Percentiles rank a stretch among this genome's conserved stretches.
These are phyloP conservation scores for Cladobotryum mycophilum DNA, from an alignment of 2,329 filamentous ascomycete species.

Conservation along the genomic window DNA sequence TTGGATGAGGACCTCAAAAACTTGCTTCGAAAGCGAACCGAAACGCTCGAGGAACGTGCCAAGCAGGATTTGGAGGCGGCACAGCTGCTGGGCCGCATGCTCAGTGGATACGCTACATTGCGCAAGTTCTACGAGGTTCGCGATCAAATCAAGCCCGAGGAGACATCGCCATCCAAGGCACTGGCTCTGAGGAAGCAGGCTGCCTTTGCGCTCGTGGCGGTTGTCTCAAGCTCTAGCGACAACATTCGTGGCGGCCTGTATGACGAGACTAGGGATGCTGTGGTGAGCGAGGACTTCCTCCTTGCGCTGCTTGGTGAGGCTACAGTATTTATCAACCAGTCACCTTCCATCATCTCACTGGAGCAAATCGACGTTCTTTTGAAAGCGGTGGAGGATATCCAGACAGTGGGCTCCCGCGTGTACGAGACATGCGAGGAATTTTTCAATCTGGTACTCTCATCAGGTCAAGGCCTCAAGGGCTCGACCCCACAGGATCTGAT, in stretches of 20 bases:
- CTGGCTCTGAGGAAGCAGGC: constrained; percentile 61
- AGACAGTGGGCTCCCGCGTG: constrained; percentile 67
- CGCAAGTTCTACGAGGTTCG: constrained; percentile 87
- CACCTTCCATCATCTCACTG: constrained; percentile 51
- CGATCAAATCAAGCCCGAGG: constrained; percentile 42
- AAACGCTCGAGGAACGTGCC: constrained; percentile 65
- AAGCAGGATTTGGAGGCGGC: constrained; percentile 74
- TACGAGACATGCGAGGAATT: constrained; percentile 72
- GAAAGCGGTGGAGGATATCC: constrained; percentile 71
- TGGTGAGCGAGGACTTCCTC: constrained; percentile 83
- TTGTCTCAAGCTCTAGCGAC: constrained; percentile 79
- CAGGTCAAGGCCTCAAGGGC: constrained; percentile 56
- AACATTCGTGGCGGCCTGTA: constrained; percentile 88
- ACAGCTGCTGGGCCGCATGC: constrained; percentile 72
- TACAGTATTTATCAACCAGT: constrained; percentile 64
- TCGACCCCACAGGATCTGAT: constrained; percentile 57
- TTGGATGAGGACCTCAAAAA: constrained; percentile 66
- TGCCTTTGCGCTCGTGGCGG: constrained; percentile 68
- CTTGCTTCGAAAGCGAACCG: constrained; percentile 65
- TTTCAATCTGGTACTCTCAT: constrained; percentile 67
- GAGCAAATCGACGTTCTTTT: constrained; percentile 70
- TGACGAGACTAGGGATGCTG: constrained; percentile 71
- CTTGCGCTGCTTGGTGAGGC: constrained; percentile 79
- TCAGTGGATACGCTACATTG: constrained; percentile 88
- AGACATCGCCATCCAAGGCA: constrained; percentile 33